Evolutionary conservation across 768 basidiomycete species (phyloP).

Genomic region (Neoboletus subvelutipes): DNA sequence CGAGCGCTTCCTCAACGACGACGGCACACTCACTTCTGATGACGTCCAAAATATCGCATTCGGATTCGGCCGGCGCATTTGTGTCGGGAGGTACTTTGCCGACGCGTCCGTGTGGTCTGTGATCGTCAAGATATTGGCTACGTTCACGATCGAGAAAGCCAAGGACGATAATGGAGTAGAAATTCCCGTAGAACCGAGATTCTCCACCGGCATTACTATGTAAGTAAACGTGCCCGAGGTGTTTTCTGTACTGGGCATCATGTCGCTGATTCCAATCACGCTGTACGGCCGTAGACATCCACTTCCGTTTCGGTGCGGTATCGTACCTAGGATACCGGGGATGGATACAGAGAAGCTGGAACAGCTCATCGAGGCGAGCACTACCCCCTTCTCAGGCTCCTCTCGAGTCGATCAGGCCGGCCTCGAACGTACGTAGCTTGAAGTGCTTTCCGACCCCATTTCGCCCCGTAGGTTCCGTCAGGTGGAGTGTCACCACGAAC

Average conservation of each 20-base stretch:
- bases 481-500: too few relatives aligned
- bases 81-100: conserved; percentile 29
- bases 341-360: conserved; percentile 10
- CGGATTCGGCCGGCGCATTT: conserved; percentile 33
- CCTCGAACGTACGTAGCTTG: background rate
- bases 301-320: conserved; percentile 17
- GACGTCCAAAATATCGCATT: conserved; percentile 13
- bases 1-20: conserved; percentile 38
- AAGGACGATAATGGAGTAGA: conserved; percentile 21
- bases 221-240: conserved; percentile 5
- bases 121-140: conserved; percentile 19
- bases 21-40: conserved; percentile 19
- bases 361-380: conserved; percentile 13
- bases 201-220: conserved; percentile 3
- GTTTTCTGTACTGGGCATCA: background rate
- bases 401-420: background rate
- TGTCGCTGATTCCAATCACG: background rate
- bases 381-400: background rate
- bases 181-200: conserved; percentile 17
- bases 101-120: conserved; percentile 25
- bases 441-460: background rate
- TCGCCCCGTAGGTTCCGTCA: too few relatives aligned
- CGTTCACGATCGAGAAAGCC: conserved; percentile 16
- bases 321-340: conserved; percentile 6
- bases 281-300: conserved; percentile 7